A percentile compares a stretch with the other conserved stretches of the same genome.
Evolutionary conservation across 1,284 basidiomycete species (phyloP).

Genomic region (Ceratobasidium papillatum): DNA sequence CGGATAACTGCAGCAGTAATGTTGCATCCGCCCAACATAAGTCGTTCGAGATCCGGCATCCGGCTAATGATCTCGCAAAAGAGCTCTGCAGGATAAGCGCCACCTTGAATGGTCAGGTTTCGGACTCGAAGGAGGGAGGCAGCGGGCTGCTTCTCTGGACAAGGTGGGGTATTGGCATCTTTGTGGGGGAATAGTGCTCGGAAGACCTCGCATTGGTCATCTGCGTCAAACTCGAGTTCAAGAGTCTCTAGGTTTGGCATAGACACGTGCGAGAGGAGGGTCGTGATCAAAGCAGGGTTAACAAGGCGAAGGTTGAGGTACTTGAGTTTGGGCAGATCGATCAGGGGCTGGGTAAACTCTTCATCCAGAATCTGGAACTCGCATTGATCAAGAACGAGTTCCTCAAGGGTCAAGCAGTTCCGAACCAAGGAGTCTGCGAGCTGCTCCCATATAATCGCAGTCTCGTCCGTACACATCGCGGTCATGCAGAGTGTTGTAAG

Average conservation of each 20-base stretch:
- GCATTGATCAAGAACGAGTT: constrained; percentile 37
- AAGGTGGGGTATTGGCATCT: neutral
- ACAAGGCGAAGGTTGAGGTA: constrained; percentile 31
- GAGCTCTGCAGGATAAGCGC: constrained; percentile 29
- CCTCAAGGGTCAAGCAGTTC: constrained; percentile 31
- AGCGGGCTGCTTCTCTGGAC: constrained; percentile 13
- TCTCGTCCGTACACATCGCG: constrained; percentile 34
- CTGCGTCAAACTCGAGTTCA: constrained; percentile 32
- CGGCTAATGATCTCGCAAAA: constrained; percentile 35
- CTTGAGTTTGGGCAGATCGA: constrained; percentile 24
- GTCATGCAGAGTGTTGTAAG: constrained; percentile 24
- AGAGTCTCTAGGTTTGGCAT: constrained; percentile 34
- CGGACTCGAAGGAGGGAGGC: constrained; percentile 21
- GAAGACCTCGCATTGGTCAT: constrained; percentile 36
- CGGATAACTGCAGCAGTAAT: constrained; percentile 23
- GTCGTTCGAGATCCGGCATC: constrained; percentile 37
- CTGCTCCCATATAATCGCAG: constrained; percentile 33
- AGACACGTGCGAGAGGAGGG: constrained; percentile 13
- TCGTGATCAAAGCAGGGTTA: constrained; percentile 13
- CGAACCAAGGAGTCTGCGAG: constrained; percentile 1
- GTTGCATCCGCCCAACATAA: constrained; percentile 30
- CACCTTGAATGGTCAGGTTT: constrained; percentile 34
- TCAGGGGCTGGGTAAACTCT: neutral
- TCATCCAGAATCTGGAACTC: constrained; percentile 28
- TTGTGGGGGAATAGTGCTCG: constrained; percentile 20